Conservation (phyloP, 208 protist species). For the Giardia muris region DNA sequence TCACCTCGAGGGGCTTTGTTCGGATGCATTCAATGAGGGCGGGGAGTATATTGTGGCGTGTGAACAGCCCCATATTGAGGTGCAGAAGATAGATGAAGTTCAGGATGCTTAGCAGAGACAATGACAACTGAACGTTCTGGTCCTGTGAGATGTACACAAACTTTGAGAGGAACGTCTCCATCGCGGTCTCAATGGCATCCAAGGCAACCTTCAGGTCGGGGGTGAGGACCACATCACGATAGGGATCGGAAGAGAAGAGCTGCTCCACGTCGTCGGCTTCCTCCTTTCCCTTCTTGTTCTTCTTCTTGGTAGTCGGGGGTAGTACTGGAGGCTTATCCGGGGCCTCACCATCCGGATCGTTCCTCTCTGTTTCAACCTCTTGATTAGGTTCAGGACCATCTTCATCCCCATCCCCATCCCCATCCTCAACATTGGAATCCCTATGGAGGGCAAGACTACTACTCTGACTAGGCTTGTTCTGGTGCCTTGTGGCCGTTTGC, state of each 20-base stretch:
- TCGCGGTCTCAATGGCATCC: background rate
- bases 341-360: no score
- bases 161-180: background rate
- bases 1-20: background rate
- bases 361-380: no score
- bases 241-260: background rate
- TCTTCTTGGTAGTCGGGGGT: background rate
- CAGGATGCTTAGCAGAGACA: background rate
- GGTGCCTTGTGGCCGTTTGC: no score
- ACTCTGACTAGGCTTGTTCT: no score
- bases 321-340: background rate
- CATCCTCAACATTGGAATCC: no score
- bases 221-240: background rate
- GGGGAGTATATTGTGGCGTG: background rate
- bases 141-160: background rate
- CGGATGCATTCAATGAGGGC: background rate
- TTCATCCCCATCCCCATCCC: no score
- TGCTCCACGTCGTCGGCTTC: background rate
- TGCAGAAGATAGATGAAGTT: background rate
- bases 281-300: background rate
- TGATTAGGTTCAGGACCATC: no score
- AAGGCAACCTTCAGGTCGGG: background rate
- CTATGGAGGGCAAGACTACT: no score
- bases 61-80: background rate
- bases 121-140: background rate